Percentiles rank a stretch among this genome's conserved stretches.
Evolutionary conservation across 352 stramenopile species (phyloP).

Genomic region (Pythium sukuiense): DNA sequence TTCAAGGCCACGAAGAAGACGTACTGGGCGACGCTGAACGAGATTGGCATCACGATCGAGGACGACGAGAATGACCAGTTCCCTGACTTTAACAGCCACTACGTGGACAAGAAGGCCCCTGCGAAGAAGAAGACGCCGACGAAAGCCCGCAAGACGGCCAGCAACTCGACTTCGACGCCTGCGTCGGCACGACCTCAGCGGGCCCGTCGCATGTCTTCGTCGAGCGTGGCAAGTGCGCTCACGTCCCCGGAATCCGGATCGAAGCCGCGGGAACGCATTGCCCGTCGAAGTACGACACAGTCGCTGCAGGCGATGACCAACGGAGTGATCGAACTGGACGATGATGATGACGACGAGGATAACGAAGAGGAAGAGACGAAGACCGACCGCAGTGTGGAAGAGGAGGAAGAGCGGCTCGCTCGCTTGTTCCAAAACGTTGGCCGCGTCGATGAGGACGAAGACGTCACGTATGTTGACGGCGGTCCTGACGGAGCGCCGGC

Average conservation of each 20-base stretch:
- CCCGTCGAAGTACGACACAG: slow-evolving; percentile 29
- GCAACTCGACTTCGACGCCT: slow-evolving; percentile 1
- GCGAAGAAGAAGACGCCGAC: slow-evolving; percentile 23
- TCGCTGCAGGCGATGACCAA: slow-evolving; percentile 27
- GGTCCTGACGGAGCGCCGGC: not conserved
- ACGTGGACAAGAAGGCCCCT: slow-evolving; percentile 35
- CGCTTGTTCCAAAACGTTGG: not conserved
- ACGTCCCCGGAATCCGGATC: slow-evolving; percentile 9
- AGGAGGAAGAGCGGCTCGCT: slow-evolving; percentile 11
- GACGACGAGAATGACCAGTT: slow-evolving; percentile 62
- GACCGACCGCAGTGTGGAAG: slow-evolving; percentile 25
- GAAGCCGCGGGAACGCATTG: slow-evolving; percentile 13
- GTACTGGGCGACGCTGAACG: slow-evolving; percentile 64
- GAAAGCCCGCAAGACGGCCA: slow-evolving; percentile 26
- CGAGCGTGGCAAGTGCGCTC: not conserved
- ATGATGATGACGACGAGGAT: slow-evolving; percentile 81
- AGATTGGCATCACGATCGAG: slow-evolving; percentile 57
- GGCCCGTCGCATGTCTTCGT: slow-evolving; percentile 6
- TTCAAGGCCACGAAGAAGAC: slow-evolving; percentile 48
- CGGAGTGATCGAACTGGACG: slow-evolving; percentile 81
- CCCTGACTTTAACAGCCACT: slow-evolving; percentile 47
- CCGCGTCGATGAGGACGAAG: not conserved
- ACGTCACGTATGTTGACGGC: not conserved
- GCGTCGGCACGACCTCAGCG: slow-evolving; percentile 8
- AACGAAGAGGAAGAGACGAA: slow-evolving; percentile 23